Percentiles rank a stretch among this genome's conserved stretches.
These are phyloP conservation scores for Penicillium sp. DNA, from an alignment of 2,329 filamentous ascomycete genomes.

Conservation along the genomic window DNA sequence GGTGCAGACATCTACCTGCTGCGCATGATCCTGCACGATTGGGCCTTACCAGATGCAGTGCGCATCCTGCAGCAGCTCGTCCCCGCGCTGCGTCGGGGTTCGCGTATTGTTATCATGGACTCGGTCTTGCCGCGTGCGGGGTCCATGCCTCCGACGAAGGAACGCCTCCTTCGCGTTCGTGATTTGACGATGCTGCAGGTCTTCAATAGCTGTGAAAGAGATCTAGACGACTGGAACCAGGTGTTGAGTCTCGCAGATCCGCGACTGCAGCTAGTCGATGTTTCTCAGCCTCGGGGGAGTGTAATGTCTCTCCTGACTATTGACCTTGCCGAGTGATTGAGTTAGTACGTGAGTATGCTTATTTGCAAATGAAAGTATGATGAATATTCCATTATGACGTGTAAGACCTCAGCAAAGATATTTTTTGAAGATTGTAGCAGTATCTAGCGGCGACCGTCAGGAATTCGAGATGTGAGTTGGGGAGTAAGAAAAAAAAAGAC, in stretches of 20 bases:
- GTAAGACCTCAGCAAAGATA: too few relatives aligned
- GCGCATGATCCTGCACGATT: constrained; percentile 16
- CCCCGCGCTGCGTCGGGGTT: constrained; percentile 4
- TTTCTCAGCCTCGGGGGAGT: constrained; percentile 23
- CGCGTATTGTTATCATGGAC: constrained; percentile 33
- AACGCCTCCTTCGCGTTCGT: constrained; percentile 30
- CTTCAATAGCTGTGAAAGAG: constrained; percentile 40
- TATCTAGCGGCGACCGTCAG: too few relatives aligned
- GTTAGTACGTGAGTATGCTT: not conserved
- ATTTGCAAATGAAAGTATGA: too few relatives aligned
- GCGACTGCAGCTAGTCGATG: constrained; percentile 18
- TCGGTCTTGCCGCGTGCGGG: constrained; percentile 34
- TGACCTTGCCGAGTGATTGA: not conserved
- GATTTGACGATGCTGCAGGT: constrained; percentile 41
- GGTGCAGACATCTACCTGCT: constrained; percentile 12
- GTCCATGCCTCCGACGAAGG: constrained; percentile 16
- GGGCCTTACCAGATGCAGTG: constrained; percentile 7
- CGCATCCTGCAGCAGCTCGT: constrained; percentile 7
- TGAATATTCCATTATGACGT: too few relatives aligned
- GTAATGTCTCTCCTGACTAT: constrained; percentile 15
- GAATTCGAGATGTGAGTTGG: too few relatives aligned
- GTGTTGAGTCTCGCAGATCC: constrained; percentile 28
- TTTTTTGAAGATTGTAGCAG: too few relatives aligned
- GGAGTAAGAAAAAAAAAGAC: too few relatives aligned
- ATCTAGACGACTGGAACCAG: constrained; percentile 34